Evolutionary conservation across 768 basidiomycete species (phyloP), one percentile per base, ranked within the genome.

Genomic region (Leccinellum albellum): DNA sequence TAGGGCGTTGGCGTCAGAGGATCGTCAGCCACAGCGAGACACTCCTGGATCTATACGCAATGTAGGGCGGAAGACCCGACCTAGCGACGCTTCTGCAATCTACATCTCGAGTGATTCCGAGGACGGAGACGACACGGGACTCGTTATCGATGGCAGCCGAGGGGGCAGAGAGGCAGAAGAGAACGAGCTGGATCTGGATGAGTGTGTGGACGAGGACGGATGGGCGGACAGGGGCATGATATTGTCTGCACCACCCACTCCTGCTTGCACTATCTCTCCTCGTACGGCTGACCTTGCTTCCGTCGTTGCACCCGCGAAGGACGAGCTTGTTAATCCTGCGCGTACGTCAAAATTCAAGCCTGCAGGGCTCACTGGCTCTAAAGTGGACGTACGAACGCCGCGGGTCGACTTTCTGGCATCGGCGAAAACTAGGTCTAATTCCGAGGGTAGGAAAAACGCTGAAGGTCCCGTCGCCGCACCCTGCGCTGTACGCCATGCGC

Each of bases 31-130:
- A 17, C 33, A 21, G 4, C 28, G 20, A 23, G 20, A 33, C 4
- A 44, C 12, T 26, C 29, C 55, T 26, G 51, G 37, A 53, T 45
- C 40, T n/a, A 17, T 13, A 12, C 37, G 10, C 14, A n/a, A 4
- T 20, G 46, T 54, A 1, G 37, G 31, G 15, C 45, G 55, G 33
- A 57, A 58, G 28, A 51, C 57, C 1, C 49, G 61, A 10, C 20
- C 10, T 20, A 63, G 62, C 50, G 59, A 64, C 44, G 9, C 53
- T 10, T 60, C 55, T 51, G 60, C 57, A 14, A 69, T 69, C 26
- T 68, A 50, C 49, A 69, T 69, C 21, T 70, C 68, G 8, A 69
- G 68, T 8, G 67, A 57, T 23, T 70, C 68, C 28, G 69, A 70
- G 46, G 64, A 60, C n/a, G 66, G 61, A 40, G 44, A n/a, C 4